Percentiles rank a stretch among this genome's conserved stretches.
These are phyloP conservation scores for Hypoxylon sp. DNA, from an alignment of 2,329 filamentous ascomycete genomes.

Conservation along the genomic window DNA sequence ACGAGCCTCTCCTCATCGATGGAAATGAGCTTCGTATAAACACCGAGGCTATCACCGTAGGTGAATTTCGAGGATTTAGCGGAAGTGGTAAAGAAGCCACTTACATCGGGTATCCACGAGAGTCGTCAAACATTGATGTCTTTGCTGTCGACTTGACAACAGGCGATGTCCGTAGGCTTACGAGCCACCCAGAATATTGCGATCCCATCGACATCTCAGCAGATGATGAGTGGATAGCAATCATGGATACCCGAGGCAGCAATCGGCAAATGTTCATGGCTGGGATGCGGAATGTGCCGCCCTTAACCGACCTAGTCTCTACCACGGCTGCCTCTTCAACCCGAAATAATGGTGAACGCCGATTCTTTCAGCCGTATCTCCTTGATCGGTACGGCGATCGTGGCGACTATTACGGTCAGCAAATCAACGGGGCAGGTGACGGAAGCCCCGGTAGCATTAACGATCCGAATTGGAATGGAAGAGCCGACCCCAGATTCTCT, in stretches of 20 bases:
- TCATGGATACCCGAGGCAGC: constrained; percentile 61
- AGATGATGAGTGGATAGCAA: constrained; percentile 61
- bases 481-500: constrained; percentile 62
- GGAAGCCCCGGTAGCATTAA: constrained; percentile 57
- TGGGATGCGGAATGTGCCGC: constrained; percentile 60
- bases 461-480: constrained; percentile 65
- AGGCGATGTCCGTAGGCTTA: constrained; percentile 60
- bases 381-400: constrained; percentile 63
- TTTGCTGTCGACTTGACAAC: constrained; percentile 60
- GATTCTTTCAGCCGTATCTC: constrained; percentile 64
- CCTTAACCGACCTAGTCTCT: constrained; percentile 58
- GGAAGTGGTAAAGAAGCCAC: constrained; percentile 60
- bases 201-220: constrained; percentile 61
- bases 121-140: constrained; percentile 63
- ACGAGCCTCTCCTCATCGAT: constrained; percentile 44
- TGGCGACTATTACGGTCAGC: constrained; percentile 61
- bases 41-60: constrained; percentile 55
- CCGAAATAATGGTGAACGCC: constrained; percentile 62
- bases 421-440: constrained; percentile 58
- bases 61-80: constrained; percentile 63
- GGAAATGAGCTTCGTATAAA: constrained; percentile 54
- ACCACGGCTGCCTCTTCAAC: constrained; percentile 57
- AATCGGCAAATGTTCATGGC: constrained; percentile 60
- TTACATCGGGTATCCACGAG: constrained; percentile 59
- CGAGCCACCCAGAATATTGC: constrained; percentile 61